Evolutionary conservation across 805 yeast species (phyloP).

Genomic region (Candida germanica): DNA sequence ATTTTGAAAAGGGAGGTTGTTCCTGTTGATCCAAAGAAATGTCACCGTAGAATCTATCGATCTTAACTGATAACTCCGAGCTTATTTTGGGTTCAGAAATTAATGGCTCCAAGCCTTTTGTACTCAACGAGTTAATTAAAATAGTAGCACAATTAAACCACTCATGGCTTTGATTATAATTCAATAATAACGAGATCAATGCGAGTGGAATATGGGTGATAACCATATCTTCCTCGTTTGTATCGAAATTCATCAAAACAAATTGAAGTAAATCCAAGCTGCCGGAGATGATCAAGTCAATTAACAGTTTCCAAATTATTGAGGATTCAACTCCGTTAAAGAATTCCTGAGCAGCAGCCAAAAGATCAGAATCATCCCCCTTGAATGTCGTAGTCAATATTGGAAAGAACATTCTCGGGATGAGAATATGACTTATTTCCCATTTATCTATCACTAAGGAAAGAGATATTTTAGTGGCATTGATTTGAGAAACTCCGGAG

Average conservation of each 20-base stretch:
- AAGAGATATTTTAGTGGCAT: constrained; percentile 61
- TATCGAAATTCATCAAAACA: constrained; percentile 61
- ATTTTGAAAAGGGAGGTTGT: constrained; percentile 14
- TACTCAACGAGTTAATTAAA: constrained; percentile 57
- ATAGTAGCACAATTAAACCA: constrained; percentile 42
- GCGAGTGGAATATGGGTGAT: constrained; percentile 72
- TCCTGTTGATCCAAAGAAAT: constrained; percentile 1
- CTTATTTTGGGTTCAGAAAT: background rate
- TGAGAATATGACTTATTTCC: constrained; percentile 81
- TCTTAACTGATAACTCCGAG: background rate
- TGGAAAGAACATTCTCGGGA: constrained; percentile 69
- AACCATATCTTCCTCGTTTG: constrained; percentile 85
- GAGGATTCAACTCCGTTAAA: constrained; percentile 85
- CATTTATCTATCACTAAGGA: constrained; percentile 82
- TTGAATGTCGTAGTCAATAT: constrained; percentile 26
- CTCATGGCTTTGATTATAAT: constrained; percentile 12
- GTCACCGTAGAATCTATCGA: constrained; percentile 2
- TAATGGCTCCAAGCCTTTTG: constrained; percentile 45
- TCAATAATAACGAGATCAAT: constrained; percentile 45
- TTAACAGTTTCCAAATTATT: constrained; percentile 61
- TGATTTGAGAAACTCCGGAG: constrained; percentile 36
- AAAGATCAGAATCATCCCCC: constrained; percentile 29
- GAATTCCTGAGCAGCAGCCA: constrained; percentile 53
- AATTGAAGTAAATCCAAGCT: constrained; percentile 52
- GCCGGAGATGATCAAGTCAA: constrained; percentile 33